Evolutionary conservation across 2,329 filamentous ascomycete species (phyloP).

Genomic region (Pseudogymnoascus sp.): DNA sequence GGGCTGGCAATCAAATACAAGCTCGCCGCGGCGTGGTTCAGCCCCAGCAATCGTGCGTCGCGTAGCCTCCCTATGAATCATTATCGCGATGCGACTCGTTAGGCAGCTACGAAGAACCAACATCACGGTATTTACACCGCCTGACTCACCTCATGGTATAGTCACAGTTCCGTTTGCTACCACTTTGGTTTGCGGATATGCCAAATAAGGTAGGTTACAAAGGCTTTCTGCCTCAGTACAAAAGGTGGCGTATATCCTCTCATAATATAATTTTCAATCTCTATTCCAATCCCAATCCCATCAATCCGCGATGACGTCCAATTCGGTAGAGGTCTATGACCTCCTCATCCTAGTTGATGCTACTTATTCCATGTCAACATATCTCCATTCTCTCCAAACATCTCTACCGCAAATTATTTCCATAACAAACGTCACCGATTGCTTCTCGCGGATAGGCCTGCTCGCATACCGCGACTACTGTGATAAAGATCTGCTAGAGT

Average conservation of each 20-base stretch:
- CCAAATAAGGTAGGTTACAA: neutral
- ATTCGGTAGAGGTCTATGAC: constrained; percentile 29
- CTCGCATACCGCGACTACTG: constrained; percentile 44
- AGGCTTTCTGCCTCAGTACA: neutral
- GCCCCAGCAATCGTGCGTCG: neutral
- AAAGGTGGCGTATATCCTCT: neutral
- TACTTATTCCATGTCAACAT: constrained; percentile 38
- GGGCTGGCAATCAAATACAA: neutral
- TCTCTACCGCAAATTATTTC: constrained; percentile 44
- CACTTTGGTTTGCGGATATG: neutral
- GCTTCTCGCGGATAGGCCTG: constrained; percentile 42
- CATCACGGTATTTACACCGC: neutral
- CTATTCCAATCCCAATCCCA: neutral
- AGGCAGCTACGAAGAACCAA: neutral
- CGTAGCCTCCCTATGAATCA: neutral
- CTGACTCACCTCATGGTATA: neutral
- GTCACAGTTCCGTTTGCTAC: neutral
- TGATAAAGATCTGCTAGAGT: constrained; percentile 32
- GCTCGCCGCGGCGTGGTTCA: neutral
- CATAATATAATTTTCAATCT: neutral
- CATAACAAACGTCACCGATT: constrained; percentile 39
- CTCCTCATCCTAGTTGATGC: constrained; percentile 40
- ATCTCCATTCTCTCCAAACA: constrained; percentile 35
- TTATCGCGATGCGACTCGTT: neutral
- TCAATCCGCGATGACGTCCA: neutral